phyloP scores from a whole-genome alignment of 2,329 filamentous ascomycete species.

The Verticillium tricorpus region DNA sequence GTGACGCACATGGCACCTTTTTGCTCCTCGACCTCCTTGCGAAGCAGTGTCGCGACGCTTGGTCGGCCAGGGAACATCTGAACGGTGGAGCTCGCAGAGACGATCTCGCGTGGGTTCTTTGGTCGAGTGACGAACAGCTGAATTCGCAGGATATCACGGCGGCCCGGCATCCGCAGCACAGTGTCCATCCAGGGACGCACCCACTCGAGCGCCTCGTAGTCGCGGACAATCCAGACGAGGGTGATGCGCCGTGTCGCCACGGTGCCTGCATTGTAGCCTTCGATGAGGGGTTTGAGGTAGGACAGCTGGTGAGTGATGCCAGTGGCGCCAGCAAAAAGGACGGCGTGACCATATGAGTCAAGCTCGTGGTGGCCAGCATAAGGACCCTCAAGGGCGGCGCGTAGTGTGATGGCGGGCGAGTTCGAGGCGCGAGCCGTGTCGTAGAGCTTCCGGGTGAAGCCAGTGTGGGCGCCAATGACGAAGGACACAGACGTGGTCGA shows the following conservation, averaged over 20 bases:
- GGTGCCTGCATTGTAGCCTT: conserved; percentile 63
- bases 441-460: conserved; percentile 81
- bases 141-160: conserved; percentile 78
- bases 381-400: conserved; percentile 81
- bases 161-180: conserved; percentile 72
- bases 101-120: conserved; percentile 75
- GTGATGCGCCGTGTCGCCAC: conserved; percentile 78
- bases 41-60: conserved; percentile 73
- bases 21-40: conserved; percentile 76
- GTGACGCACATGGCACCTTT: conserved; percentile 85
- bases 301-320: conserved; percentile 95
- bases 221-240: conserved; percentile 89
- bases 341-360: conserved; percentile 84
- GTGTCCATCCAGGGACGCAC: conserved; percentile 78
- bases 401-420: conserved; percentile 54
- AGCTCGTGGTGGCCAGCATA: conserved; percentile 82
- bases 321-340: conserved; percentile 88
- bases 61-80: conserved; percentile 91
- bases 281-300: conserved; percentile 73
- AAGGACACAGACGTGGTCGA: conserved; percentile 64
- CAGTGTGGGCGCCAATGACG: conserved; percentile 80
- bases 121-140: conserved; percentile 89
- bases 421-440: conserved; percentile 55
- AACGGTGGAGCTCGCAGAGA: conserved; percentile 71
- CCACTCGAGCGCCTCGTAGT: conserved; percentile 87